Conservation (phyloP, 2,329 filamentous ascomycete genomes). For the Eurotiales sp. region DNA sequence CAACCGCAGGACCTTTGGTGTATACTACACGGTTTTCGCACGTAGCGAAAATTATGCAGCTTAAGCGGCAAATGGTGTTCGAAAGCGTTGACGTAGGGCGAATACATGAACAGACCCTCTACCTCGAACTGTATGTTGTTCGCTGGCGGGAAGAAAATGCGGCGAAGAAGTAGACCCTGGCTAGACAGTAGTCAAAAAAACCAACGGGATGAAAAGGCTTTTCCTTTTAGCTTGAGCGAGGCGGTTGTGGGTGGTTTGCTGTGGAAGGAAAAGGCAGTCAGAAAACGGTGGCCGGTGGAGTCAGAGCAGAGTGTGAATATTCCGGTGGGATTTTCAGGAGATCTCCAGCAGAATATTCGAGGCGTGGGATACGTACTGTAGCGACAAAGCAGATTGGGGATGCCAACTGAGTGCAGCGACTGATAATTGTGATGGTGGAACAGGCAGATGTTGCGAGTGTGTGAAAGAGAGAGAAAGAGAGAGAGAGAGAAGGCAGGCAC, state of each 20-base stretch:
- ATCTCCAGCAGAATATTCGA: neutral
- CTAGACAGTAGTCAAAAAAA: constrained; percentile 5
- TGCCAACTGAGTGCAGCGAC: neutral
- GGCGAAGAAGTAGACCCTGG: no score
- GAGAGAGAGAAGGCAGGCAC: neutral
- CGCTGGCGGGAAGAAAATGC: constrained; percentile 25
- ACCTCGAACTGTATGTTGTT: constrained; percentile 31
- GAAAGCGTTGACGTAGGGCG: constrained; percentile 91
- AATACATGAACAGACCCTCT: constrained; percentile 87
- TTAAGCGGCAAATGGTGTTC: constrained; percentile 89
- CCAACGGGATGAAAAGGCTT: neutral
- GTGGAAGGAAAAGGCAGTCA: constrained; percentile 5
- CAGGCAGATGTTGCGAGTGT: neutral
- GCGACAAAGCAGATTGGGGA: neutral
- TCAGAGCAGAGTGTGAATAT: neutral
- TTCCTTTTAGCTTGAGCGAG: no score
- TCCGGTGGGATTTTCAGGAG: neutral
- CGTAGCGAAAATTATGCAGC: constrained; percentile 96
- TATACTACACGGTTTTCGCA: constrained; percentile 87
- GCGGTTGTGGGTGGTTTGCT: no score
- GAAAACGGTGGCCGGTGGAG: constrained; percentile 4
- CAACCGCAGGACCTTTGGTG: constrained; percentile 92
- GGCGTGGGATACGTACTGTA: neutral
- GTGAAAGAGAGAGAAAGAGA: neutral
- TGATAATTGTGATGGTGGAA: neutral